Evolutionary conservation across 2,329 filamentous ascomycete species (phyloP), one percentile per base, ranked within the genome.

Genomic region (Fusarium foetens): DNA sequence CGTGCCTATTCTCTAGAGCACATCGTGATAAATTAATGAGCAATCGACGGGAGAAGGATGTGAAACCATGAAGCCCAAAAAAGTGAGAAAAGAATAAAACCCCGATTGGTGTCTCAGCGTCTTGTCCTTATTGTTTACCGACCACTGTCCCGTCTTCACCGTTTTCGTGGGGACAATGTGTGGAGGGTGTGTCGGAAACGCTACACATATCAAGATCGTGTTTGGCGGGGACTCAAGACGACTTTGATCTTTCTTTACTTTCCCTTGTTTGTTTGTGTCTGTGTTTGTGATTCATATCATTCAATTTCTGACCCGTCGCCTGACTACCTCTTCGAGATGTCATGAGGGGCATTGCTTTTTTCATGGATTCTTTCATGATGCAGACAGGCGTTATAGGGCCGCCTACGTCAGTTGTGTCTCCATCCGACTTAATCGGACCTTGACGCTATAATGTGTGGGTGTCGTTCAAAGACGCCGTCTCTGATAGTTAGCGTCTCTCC

Each of bases 111-210:
- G 65, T 53, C 60, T 21, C 39, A 42, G 14, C 29, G 23, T 27
- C 36, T 42, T 41, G 29, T 33, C 27, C 29, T 45, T 29, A 14
- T 17, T 29, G 29, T 31, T 49, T 51, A 23, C 55, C 25, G 29
- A 42, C 63, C 29, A 21, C 25, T 46, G 17, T 66, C 63, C 65
- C 59, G 59, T 59, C 48, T 60, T 76, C 74, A 75, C 74, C 69
- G 73, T 74, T 74, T 69, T 73, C 62, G 68, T 74, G 73, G 71
- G 76, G 64, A 65, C 63, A 66, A 41, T 43, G 54, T 64, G 70
- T 63, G 69, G 62, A 75, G 57, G 43, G 49, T 59, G 49, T 62
- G 53, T 62, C 58, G 49, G 52, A 74, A 69, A 71, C 49, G 53
- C 52, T 74, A 58, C 46, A 41, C 68, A 33, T 39, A 31, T 21